A percentile compares a stretch with the other conserved stretches of the same genome.
These are phyloP conservation scores for Adansonia gregorii DNA, from an alignment of 441 rosid genomes.

Conservation along the genomic window DNA sequence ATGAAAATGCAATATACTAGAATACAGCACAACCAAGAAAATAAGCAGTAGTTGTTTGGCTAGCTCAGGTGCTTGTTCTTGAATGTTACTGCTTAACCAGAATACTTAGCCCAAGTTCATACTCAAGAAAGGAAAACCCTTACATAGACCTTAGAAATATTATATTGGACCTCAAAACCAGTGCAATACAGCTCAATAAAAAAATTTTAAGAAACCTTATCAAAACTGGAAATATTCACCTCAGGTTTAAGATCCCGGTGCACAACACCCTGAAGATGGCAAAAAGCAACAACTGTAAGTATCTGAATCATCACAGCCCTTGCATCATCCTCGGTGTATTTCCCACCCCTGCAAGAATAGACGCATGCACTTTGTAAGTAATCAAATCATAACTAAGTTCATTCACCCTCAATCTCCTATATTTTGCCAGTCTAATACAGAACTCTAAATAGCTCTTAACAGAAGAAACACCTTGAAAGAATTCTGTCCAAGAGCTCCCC, in stretches of 20 bases:
- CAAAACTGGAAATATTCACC: slow-evolving; percentile 45
- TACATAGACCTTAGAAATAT: slow-evolving; percentile 8
- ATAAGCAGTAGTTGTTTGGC: neutral
- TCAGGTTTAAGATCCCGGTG: slow-evolving; percentile 99
- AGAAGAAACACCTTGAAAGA: slow-evolving; percentile 70
- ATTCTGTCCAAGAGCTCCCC: slow-evolving; percentile 98
- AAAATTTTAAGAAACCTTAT: neutral
- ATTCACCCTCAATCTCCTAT: slow-evolving; percentile 5
- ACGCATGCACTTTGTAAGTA: slow-evolving; percentile 24
- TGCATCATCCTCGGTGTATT: slow-evolving; percentile 94
- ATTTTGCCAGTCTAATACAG: neutral
- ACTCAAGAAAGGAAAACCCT: slow-evolving; percentile 3
- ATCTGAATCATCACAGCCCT: slow-evolving; percentile 84
- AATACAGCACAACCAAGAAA: neutral
- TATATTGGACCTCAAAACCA: neutral
- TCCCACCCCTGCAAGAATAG: slow-evolving; percentile 80
- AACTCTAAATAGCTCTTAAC: neutral
- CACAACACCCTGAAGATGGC: slow-evolving; percentile 98
- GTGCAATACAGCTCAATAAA: neutral
- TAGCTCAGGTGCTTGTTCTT: neutral
- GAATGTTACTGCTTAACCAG: neutral
- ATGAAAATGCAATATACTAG: neutral
- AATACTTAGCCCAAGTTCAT: neutral
- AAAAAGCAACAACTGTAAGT: slow-evolving; percentile 86
- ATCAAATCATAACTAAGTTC: slow-evolving; percentile 6